Evolutionary conservation across 345 rosid species (phyloP), one percentile per base, ranked within the genome.

Genomic region (Hevea brasiliensis): DNA sequence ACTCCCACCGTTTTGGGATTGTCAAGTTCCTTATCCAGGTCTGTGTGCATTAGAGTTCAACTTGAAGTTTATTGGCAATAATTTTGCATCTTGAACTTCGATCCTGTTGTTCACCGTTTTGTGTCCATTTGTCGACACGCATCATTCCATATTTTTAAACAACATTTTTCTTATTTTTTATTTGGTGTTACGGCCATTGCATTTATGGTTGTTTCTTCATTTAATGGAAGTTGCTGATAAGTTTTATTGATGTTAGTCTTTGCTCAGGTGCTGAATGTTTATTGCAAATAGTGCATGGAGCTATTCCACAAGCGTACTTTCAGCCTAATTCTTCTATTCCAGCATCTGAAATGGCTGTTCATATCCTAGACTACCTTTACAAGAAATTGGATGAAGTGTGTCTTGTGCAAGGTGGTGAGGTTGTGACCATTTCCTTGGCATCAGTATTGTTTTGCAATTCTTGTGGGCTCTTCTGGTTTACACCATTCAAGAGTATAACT

Each of bases 361-460:
- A 88, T 71, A 70, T 94, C 72, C 90, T 94, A 68, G 94, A 92
- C 80, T 79, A 87, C 85, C 96, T 94, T 77, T 90, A 88, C 85
- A 77, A 77, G 78, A 89, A 82, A 80, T 76, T 94, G 59, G 97
- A 92, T 77, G 89, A 92, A 83, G 88, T 84, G 61, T 90, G 93
- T 78, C 93, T 92, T 61, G 89, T 92, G 64, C 94, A 87, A 86
- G 91, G 91, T 83, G 96, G 96, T 85, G 96, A 94, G 98, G 97
- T 92, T 82, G 93, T 84, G 70, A 63, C 68, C 62, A 18, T 64
- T 77, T 75, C 58, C 69, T 54, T 59, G 40, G 56, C 77, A 23
- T 20, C 27, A 40, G 14, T 65, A 57, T 41, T 76, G 37, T 74
- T 50, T 27, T 76, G 23, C 54, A 45, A 41, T 51, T 65, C 20